Evolutionary conservation across 495 filamentous ascomycete genomes (phyloP).

Genomic region (Aspergillus nidulans): DNA sequence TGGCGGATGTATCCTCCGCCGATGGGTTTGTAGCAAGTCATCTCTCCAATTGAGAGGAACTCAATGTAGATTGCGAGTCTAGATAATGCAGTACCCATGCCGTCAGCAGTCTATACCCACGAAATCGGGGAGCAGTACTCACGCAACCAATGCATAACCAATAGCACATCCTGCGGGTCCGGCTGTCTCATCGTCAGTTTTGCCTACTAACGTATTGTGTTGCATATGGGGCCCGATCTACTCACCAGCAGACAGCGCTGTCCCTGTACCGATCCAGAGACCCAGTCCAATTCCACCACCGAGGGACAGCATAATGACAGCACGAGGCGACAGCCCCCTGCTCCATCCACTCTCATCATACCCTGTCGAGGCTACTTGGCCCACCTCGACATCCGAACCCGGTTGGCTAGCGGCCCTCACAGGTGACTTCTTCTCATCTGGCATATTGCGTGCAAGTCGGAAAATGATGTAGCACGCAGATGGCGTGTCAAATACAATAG

Average conservation of each 20-base stretch:
- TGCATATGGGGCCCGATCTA: neutral
- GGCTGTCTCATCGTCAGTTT: constrained; percentile 11
- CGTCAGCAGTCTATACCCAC: neutral
- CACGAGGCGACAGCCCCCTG: constrained; percentile 22
- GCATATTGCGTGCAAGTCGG: neutral
- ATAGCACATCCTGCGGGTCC: constrained; percentile 25
- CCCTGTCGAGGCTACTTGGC: neutral
- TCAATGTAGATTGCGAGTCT: constrained; percentile 27
- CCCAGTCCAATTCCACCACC: constrained; percentile 28
- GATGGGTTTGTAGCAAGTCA: constrained; percentile 29
- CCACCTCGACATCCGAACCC: neutral
- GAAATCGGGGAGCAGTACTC: neutral
- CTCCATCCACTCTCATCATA: constrained; percentile 20
- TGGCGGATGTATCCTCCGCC: constrained; percentile 29
- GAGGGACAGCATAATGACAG: constrained; percentile 33
- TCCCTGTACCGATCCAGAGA: constrained; percentile 28
- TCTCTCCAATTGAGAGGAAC: constrained; percentile 28
- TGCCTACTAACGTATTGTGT: neutral
- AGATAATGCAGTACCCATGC: neutral
- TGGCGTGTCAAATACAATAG: neutral
- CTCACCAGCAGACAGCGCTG: constrained; percentile 23
- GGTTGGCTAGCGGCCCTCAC: neutral
- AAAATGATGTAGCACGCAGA: too few species aligned
- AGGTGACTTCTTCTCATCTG: neutral
- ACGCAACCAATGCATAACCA: constrained; percentile 28